These are phyloP conservation scores for Heritiera littoralis DNA, from an alignment of 345 rosid species.

Conservation along the genomic window DNA sequence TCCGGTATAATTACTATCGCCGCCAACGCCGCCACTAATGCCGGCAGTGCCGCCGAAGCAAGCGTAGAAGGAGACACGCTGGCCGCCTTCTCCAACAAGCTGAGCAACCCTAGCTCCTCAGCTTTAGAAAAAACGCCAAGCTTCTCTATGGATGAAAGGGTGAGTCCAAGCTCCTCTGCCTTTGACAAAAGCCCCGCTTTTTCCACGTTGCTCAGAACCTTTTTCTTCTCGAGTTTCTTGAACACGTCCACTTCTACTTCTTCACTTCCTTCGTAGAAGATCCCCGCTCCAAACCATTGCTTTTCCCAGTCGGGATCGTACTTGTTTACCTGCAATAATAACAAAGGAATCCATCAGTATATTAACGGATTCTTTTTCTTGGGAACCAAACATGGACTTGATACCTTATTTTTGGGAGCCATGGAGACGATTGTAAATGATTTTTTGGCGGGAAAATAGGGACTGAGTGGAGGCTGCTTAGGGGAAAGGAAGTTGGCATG, in stretches of 20 bases:
- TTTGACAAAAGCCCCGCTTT: conserved; percentile 83
- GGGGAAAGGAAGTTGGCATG: conserved; percentile 35
- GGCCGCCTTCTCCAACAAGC: conserved; percentile 68
- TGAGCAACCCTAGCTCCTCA: conserved; percentile 85
- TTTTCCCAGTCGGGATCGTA: conserved; percentile 73
- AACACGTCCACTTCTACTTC: conserved; percentile 82
- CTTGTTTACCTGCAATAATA: conserved; percentile 62
- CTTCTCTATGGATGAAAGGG: conserved; percentile 87
- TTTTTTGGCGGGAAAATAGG: conserved; percentile 34
- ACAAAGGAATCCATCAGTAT: background rate
- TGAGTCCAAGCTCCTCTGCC: conserved; percentile 73
- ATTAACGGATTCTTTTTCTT: background rate
- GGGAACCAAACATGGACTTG: background rate
- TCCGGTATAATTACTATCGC: conserved; percentile 76
- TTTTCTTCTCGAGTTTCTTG: conserved; percentile 83
- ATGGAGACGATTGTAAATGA: conserved; percentile 62
- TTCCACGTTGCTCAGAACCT: conserved; percentile 85
- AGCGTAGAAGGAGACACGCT: conserved; percentile 62
- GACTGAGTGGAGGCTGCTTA: conserved; percentile 22
- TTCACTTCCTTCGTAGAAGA: conserved; percentile 85
- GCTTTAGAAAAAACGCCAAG: conserved; percentile 82
- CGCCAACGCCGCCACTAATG: conserved; percentile 65
- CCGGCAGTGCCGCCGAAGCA: conserved; percentile 79
- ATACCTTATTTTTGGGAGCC: conserved; percentile 82
- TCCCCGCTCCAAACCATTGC: conserved; percentile 88